Conservation (phyloP, 192 early-diverging fungal genomes). For the Coemansia reversa region DNA sequence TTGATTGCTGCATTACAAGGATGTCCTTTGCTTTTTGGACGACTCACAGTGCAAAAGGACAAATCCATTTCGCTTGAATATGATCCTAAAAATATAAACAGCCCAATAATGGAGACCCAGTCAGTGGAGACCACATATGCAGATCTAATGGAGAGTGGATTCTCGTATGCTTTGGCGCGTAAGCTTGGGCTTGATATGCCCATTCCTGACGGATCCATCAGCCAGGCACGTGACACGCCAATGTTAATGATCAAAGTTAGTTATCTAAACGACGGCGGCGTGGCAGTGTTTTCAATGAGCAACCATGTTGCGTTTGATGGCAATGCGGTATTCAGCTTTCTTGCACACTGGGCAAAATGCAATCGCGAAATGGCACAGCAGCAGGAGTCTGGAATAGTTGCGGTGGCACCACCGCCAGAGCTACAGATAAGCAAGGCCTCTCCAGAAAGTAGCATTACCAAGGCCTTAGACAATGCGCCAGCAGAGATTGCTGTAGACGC, state of each 20-base stretch:
- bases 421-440: slow-evolving; percentile 4
- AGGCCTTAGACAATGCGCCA: not conserved
- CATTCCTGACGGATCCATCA: slow-evolving; percentile 33
- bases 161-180: slow-evolving; percentile 27
- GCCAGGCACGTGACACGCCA: slow-evolving; percentile 6
- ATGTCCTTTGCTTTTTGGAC: slow-evolving; percentile 32
- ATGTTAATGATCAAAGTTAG: slow-evolving; percentile 48
- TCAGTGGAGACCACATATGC: slow-evolving; percentile 2
- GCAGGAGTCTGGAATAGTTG: not conserved
- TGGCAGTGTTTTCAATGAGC: slow-evolving; percentile 33
- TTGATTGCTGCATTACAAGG: slow-evolving; percentile 21
- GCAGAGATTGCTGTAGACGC: slow-evolving; percentile 41
- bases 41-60: slow-evolving; percentile 22
- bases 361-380: slow-evolving; percentile 6
- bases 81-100: slow-evolving; percentile 14
- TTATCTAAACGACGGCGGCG: slow-evolving; percentile 36
- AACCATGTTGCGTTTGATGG: slow-evolving; percentile 51
- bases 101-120: slow-evolving; percentile 38
- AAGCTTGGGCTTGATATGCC: slow-evolving; percentile 18
- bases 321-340: slow-evolving; percentile 43
- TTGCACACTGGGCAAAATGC: slow-evolving; percentile 43
- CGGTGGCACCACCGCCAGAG: slow-evolving; percentile 12
- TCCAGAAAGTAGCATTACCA: not conserved
- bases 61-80: slow-evolving; percentile 25
- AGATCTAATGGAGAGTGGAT: slow-evolving; percentile 10